phyloP scores from a whole-genome alignment of 768 basidiomycete species.

The Mycena pura region DNA sequence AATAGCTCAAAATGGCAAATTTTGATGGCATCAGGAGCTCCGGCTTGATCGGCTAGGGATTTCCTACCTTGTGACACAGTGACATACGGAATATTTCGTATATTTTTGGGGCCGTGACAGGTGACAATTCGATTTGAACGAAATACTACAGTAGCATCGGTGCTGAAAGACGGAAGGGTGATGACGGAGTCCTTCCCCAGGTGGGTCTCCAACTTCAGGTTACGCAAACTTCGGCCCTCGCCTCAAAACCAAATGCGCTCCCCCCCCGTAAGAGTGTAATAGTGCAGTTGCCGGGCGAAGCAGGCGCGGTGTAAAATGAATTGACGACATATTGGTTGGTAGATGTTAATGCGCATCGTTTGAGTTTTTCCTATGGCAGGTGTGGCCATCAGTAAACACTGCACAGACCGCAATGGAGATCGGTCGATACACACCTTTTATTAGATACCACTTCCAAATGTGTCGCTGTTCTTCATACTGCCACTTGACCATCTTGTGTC shows the following conservation, averaged over 20 bases:
- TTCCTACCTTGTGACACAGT: no score
- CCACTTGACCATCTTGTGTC: constrained; percentile 71
- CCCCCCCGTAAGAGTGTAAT: constrained; percentile 77
- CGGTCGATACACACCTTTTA: constrained; percentile 47
- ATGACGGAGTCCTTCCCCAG: constrained; percentile 92
- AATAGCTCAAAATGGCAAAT: no score
- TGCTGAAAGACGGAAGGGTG: constrained; percentile 68
- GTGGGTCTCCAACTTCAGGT: constrained; percentile 91
- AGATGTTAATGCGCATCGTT: constrained; percentile 86
- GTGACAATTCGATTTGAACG: no score
- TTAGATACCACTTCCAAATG: constrained; percentile 98
- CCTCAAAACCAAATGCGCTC: no score
- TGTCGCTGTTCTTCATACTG: constrained; percentile 87
- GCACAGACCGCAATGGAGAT: not conserved
- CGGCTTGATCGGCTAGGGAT: no score
- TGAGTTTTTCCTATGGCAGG: constrained; percentile 67
- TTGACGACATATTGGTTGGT: constrained; percentile 80
- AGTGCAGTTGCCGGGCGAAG: constrained; percentile 75
- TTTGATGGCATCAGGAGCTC: no score
- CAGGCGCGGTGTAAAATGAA: constrained; percentile 73
- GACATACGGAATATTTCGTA: no score
- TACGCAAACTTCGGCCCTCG: constrained; percentile 89
- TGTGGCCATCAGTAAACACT: no score
- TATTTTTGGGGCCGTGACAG: no score
- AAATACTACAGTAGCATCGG: constrained; percentile 71